Evolutionary conservation across 352 stramenopile genomes (phyloP).

Genomic region (Aphanomyces stellatus): DNA sequence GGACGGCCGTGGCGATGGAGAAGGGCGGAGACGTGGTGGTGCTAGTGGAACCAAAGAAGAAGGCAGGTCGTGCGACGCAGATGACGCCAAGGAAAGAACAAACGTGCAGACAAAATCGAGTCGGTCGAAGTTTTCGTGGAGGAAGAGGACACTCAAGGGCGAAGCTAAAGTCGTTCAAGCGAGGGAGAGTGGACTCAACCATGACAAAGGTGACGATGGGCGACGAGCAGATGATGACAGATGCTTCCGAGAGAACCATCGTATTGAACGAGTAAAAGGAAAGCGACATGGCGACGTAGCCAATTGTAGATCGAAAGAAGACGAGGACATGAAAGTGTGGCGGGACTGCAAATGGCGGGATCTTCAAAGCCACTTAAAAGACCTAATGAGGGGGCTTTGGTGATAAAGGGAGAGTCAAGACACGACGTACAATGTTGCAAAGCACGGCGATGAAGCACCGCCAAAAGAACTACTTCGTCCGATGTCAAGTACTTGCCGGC

Average conservation of each 20-base stretch:
- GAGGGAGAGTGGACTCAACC: conserved; percentile 21
- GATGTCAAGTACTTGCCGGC: conserved; percentile 35
- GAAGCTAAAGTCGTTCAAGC: background rate
- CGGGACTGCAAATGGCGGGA: background rate
- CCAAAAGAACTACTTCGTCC: conserved; percentile 54
- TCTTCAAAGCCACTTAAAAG: background rate
- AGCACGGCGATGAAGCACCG: conserved; percentile 35
- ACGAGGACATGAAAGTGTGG: conserved; percentile 28
- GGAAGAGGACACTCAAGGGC: conserved; percentile 28
- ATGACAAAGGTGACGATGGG: conserved; percentile 62
- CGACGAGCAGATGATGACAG: conserved; percentile 51
- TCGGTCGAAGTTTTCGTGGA: conserved; percentile 40
- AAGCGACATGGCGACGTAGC: conserved; percentile 45
- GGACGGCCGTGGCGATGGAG: conserved; percentile 34
- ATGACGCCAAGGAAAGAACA: conserved; percentile 45
- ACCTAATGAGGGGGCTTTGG: background rate
- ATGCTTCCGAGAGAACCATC: conserved; percentile 63
- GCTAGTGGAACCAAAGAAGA: conserved; percentile 27
- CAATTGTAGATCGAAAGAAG: conserved; percentile 43
- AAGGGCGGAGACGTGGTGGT: conserved; percentile 12
- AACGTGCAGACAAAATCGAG: conserved; percentile 38
- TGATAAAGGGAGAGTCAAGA: background rate
- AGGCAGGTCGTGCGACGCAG: conserved; percentile 44
- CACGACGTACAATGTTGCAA: conserved; percentile 34
- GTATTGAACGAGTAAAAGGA: conserved; percentile 60